Evolutionary conservation across 164 flowering plant genomes (phyloP).

Genomic region (Amborella trichopoda): DNA sequence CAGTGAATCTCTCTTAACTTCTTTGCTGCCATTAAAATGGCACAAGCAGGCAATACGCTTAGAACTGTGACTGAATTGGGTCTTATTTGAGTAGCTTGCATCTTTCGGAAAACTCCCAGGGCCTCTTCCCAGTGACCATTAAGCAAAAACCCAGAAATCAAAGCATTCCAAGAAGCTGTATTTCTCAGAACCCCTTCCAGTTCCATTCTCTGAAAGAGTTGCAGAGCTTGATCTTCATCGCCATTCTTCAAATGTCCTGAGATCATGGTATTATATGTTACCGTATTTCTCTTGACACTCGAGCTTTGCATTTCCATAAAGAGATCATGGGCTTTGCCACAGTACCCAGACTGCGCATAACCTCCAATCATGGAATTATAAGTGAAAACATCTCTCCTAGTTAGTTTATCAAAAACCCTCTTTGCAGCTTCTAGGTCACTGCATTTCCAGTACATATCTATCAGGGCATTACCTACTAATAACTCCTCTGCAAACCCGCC

Average conservation of each 20-base stretch:
- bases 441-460: slow-evolving; percentile 21
- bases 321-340: slow-evolving; percentile 20
- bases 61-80: slow-evolving; percentile 18
- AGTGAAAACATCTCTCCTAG: slow-evolving; percentile 15
- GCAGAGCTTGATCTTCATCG: slow-evolving; percentile 26
- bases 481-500: slow-evolving; percentile 8
- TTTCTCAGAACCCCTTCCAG: slow-evolving; percentile 11
- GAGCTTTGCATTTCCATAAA: slow-evolving; percentile 15
- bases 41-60: slow-evolving; percentile 23
- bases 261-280: slow-evolving; percentile 25
- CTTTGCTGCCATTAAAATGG: slow-evolving; percentile 8
- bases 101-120: slow-evolving; percentile 14
- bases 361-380: slow-evolving; percentile 25
- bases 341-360: slow-evolving; percentile 18
- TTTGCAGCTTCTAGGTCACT: slow-evolving; percentile 15
- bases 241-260: slow-evolving; percentile 22
- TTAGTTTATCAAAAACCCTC: slow-evolving; percentile 12
- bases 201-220: slow-evolving; percentile 18
- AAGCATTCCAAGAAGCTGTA: slow-evolving; percentile 20
- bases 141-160: slow-evolving; percentile 18
- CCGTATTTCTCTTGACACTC: slow-evolving; percentile 12
- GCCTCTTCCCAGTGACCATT: slow-evolving; percentile 18
- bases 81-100: slow-evolving; percentile 12
- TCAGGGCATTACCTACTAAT: slow-evolving; percentile 17
- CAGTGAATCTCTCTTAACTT: slow-evolving; percentile 20